These are phyloP conservation scores for Populus hybrid DNA, from an alignment of 441 rosid species.

Conservation along the genomic window DNA sequence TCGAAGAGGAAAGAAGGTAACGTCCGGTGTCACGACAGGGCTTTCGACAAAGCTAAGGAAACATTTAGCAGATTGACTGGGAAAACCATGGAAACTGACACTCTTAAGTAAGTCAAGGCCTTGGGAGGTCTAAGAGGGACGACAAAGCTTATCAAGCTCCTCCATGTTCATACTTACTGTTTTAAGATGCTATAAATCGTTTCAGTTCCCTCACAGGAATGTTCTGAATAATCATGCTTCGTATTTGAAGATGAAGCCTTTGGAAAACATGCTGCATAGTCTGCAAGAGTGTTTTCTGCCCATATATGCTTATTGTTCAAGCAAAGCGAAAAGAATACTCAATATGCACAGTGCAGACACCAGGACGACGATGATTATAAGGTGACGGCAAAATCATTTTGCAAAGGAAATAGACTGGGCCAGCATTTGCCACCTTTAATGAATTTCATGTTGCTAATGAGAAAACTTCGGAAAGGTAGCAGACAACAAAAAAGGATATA, in stretches of 20 bases:
- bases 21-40: no score
- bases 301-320: neutral
- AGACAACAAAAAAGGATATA: neutral
- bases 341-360: neutral
- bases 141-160: neutral
- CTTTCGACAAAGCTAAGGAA: neutral
- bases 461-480: constrained; percentile 16
- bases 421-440: neutral
- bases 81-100: neutral
- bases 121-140: neutral
- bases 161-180: neutral
- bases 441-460: constrained; percentile 13
- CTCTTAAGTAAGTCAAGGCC: neutral
- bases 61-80: neutral
- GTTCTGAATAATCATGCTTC: no score
- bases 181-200: no score
- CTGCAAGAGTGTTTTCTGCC: neutral
- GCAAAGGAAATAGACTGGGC: constrained; percentile 9
- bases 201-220: neutral
- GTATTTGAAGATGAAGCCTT: neutral
- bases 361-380: neutral
- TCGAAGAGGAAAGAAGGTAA: no score
- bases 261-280: neutral
- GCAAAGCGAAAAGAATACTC: neutral
- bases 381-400: constrained; percentile 1